Percentiles rank a stretch among this genome's conserved stretches.
These are phyloP conservation scores for Elaeis oleifera DNA, from an alignment of 202 grass and related monocot genomes.

Conservation along the genomic window DNA sequence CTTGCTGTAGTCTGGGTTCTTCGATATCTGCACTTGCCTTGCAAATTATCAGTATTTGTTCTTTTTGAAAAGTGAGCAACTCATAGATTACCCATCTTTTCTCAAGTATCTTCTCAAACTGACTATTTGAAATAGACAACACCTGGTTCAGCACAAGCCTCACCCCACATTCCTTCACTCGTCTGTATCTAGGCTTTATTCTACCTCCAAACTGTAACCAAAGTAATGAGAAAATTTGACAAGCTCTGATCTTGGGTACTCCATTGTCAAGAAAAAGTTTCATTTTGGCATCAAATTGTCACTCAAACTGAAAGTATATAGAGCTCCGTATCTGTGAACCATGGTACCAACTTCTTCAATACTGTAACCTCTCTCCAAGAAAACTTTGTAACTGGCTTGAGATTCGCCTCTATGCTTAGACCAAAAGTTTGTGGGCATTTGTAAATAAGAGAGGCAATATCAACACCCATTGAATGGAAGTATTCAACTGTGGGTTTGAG, in stretches of 20 bases:
- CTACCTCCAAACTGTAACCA: conserved; percentile 60
- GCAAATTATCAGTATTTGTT: not conserved
- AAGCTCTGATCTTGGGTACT: conserved; percentile 65
- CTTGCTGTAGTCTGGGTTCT: no score
- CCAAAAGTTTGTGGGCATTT: conserved; percentile 82
- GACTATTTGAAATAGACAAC: conserved; percentile 47
- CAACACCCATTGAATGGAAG: conserved; percentile 55
- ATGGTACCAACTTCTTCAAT: conserved; percentile 66
- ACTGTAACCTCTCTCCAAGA: conserved; percentile 54
- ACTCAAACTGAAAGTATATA: conserved; percentile 82
- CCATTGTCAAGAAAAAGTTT: conserved; percentile 73
- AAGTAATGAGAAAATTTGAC: conserved; percentile 94
- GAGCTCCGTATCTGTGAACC: conserved; percentile 59
- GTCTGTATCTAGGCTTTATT: conserved; percentile 69
- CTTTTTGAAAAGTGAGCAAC: not conserved
- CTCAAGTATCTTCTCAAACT: conserved; percentile 53
- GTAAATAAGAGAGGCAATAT: conserved; percentile 61
- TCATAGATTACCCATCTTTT: conserved; percentile 32
- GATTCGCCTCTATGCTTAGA: conserved; percentile 69
- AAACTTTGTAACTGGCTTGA: conserved; percentile 77
- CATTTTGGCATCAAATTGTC: conserved; percentile 80
- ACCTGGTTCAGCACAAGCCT: conserved; percentile 67
- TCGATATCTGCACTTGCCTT: no score
- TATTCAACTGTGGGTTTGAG: conserved; percentile 74
- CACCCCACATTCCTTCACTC: conserved; percentile 46